Conservation (phyloP, 2,329 filamentous ascomycete genomes). For the Arachnopeziza araneosa region DNA sequence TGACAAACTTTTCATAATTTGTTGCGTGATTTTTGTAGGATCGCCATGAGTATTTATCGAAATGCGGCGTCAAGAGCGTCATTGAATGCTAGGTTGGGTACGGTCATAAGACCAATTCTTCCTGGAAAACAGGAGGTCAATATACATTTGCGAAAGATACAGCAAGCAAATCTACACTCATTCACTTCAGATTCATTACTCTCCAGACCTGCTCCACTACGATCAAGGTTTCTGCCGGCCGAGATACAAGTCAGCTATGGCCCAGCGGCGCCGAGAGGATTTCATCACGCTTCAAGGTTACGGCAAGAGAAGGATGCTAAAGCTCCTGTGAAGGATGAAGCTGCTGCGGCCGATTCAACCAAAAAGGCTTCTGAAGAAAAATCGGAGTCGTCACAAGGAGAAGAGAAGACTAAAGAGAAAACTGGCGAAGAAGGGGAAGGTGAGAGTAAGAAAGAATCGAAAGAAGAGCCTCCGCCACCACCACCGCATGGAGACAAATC, state of each 20-base stretch:
- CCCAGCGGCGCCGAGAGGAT: constrained; percentile 1
- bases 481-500: constrained; percentile 98
- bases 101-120: constrained; percentile 29
- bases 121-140: not conserved
- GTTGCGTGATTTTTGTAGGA: constrained; percentile 2
- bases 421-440: constrained; percentile 34
- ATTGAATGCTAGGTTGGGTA: constrained; percentile 23
- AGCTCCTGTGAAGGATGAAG: constrained; percentile 15
- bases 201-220: constrained; percentile 32
- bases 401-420: constrained; percentile 33
- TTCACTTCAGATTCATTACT: constrained; percentile 33
- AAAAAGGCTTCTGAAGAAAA: constrained; percentile 21
- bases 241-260: constrained; percentile 15
- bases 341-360: constrained; percentile 12
- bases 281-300: constrained; percentile 23
- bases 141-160: constrained; percentile 7
- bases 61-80: constrained; percentile 22
- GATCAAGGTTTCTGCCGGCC: constrained; percentile 35
- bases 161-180: not conserved
- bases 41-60: constrained; percentile 28
- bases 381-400: constrained; percentile 15
- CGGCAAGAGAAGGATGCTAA: constrained; percentile 23
- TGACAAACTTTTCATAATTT: not conserved
- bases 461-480: constrained; percentile 68
- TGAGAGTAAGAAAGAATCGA: constrained; percentile 37